Evolutionary conservation across 805 yeast genomes (phyloP).

Genomic region (Myxozyma neotropica): DNA sequence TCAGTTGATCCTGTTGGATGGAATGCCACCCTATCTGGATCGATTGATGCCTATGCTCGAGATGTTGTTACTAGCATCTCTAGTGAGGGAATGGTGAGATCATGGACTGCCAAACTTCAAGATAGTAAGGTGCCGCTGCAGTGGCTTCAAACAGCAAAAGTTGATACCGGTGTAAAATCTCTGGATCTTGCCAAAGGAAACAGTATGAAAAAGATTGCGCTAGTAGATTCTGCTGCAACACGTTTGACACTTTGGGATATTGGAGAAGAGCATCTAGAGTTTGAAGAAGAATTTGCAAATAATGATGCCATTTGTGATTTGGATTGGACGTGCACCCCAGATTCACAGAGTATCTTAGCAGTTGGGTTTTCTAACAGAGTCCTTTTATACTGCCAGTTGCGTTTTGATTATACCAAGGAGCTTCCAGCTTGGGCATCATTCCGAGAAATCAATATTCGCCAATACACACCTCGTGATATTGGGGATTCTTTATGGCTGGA

Average conservation of each 20-base stretch:
- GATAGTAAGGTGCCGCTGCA: slow-evolving; percentile 5
- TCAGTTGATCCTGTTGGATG: slow-evolving; percentile 69
- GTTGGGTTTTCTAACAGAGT: slow-evolving; percentile 72
- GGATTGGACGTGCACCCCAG: slow-evolving; percentile 81
- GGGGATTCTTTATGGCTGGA: slow-evolving; percentile 90
- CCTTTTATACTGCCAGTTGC: slow-evolving; percentile 71
- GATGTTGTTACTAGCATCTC: slow-evolving; percentile 64
- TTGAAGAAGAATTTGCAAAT: slow-evolving; percentile 47
- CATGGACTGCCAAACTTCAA: slow-evolving; percentile 50
- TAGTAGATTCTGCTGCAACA: slow-evolving; percentile 58
- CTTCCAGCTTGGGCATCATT: slow-evolving; percentile 77
- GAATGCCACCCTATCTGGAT: slow-evolving; percentile 45
- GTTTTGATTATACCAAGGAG: slow-evolving; percentile 85
- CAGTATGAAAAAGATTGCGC: slow-evolving; percentile 72
- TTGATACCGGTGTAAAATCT: slow-evolving; percentile 59
- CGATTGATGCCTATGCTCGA: slow-evolving; percentile 44
- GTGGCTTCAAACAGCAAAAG: slow-evolving; percentile 57
- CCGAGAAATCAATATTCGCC: slow-evolving; percentile 68
- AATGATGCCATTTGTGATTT: slow-evolving; percentile 58
- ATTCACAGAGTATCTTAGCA: slow-evolving; percentile 71
- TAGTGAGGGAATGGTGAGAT: slow-evolving; percentile 51
- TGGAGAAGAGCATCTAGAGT: slow-evolving; percentile 57
- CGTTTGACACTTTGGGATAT: slow-evolving; percentile 79
- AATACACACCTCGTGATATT: slow-evolving; percentile 72
- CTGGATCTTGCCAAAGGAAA: slow-evolving; percentile 69